Conservation (phyloP, 352 stramenopile genomes). For the Globisporangium viniferum region DNA sequence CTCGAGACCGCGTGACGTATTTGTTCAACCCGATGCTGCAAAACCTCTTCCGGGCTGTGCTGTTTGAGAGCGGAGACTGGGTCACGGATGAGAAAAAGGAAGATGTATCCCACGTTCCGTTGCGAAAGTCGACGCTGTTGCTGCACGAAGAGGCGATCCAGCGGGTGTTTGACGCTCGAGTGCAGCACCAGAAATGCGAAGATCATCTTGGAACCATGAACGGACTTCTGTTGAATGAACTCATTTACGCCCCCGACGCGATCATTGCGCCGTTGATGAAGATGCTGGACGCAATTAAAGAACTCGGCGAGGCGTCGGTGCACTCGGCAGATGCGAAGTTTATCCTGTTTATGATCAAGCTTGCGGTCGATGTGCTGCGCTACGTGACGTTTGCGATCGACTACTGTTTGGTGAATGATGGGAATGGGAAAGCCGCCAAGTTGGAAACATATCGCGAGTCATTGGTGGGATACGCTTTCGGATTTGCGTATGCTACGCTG, state of each 20-base stretch:
- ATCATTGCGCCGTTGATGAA: slow-evolving; percentile 69
- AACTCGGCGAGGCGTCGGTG: slow-evolving; percentile 78
- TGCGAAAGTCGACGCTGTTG: slow-evolving; percentile 80
- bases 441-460: slow-evolving; percentile 52
- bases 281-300: slow-evolving; percentile 79
- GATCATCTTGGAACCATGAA: slow-evolving; percentile 94
- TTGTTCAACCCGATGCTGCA: slow-evolving; percentile 84
- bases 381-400: slow-evolving; percentile 81
- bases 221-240: slow-evolving; percentile 97
- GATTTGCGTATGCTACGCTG: slow-evolving; percentile 64
- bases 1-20: slow-evolving; percentile 85
- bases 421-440: slow-evolving; percentile 34
- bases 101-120: slow-evolving; percentile 69
- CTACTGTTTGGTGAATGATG: slow-evolving; percentile 24
- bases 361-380: slow-evolving; percentile 72
- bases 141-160: slow-evolving; percentile 81
- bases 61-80: slow-evolving; percentile 90
- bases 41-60: slow-evolving; percentile 77
- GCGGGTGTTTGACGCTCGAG: slow-evolving; percentile 62
- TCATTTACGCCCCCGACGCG: slow-evolving; percentile 94
- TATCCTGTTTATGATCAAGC: slow-evolving; percentile 87
- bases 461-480: slow-evolving; percentile 61
- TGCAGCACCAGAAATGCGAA: slow-evolving; percentile 79
- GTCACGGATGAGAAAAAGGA: slow-evolving; percentile 57
- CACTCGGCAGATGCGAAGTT: slow-evolving; percentile 82